Conservation (phyloP, 345 rosid genomes). For the Leavenworthia alabamica region DNA sequence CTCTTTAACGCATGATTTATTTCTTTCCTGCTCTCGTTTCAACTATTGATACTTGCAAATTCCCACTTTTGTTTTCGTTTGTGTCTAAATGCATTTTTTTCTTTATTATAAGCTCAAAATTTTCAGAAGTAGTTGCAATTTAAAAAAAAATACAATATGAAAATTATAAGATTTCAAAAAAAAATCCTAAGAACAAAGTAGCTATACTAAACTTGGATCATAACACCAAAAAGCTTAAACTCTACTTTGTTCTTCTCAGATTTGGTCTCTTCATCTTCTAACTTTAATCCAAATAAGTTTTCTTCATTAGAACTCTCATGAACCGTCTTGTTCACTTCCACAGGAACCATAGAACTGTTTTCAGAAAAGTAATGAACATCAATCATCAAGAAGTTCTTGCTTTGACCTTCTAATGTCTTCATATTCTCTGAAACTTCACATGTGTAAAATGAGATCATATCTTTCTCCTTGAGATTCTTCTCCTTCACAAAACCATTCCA, state of each 20-base stretch:
- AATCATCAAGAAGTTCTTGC: conserved; percentile 35
- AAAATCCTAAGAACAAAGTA: no score
- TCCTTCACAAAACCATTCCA: conserved; percentile 75
- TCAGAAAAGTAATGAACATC: conserved; percentile 28
- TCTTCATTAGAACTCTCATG: neutral
- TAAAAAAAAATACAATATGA: no score
- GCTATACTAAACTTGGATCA: no score
- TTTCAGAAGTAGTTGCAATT: no score
- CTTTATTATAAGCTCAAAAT: neutral
- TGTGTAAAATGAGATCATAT: conserved; percentile 41
- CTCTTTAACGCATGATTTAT: conserved; percentile 60
- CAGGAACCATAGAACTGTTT: neutral
- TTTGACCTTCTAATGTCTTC: conserved; percentile 18
- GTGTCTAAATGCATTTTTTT: neutral
- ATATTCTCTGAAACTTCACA: conserved; percentile 28
- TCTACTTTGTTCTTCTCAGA: no score
- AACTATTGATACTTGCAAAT: neutral
- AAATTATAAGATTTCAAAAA: no score
- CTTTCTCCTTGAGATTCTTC: conserved; percentile 50
- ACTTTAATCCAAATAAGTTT: neutral
- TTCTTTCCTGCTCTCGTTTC: neutral
- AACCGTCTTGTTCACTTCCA: conserved; percentile 11
- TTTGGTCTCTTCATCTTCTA: conserved; percentile 31
- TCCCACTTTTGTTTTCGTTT: neutral
- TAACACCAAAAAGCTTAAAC: conserved; percentile 50